These are phyloP conservation scores for Carex pumila DNA, from an alignment of 176 grass and related monocot species.

Conservation along the genomic window DNA sequence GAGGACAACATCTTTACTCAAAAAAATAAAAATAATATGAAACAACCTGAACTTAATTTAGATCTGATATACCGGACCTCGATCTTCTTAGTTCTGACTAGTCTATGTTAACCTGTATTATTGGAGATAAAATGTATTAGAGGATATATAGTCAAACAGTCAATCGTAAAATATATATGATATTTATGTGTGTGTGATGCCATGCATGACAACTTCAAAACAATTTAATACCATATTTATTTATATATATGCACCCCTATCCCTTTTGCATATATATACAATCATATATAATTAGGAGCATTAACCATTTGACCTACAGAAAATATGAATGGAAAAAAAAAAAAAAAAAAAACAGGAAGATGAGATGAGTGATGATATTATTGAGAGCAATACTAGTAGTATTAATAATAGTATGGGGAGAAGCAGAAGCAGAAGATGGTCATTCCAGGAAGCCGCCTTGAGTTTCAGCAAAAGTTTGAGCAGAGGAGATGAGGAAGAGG, in stretches of 20 bases:
- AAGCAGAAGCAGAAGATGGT: constrained; percentile 35
- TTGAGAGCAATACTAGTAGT: background rate
- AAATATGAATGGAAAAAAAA: background rate
- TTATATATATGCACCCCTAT: background rate
- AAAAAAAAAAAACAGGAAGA: background rate
- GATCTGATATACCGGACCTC: too few species aligned
- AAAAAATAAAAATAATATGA: too few species aligned
- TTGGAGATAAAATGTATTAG: too few species aligned
- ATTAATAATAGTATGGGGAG: background rate
- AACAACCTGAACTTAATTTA: too few species aligned
- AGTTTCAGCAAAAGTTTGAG: constrained; percentile 30
- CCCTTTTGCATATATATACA: too few species aligned
- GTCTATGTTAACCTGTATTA: too few species aligned
- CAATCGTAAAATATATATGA: background rate
- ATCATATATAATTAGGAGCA: background rate
- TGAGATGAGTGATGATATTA: background rate
- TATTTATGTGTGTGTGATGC: background rate
- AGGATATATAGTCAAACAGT: too few species aligned
- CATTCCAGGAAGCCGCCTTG: constrained; percentile 15
- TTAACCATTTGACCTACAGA: background rate
- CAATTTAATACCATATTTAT: too few species aligned
- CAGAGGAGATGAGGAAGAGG: background rate
- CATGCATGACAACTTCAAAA: background rate
- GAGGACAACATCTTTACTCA: too few species aligned
- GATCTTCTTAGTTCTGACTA: too few species aligned